These are phyloP conservation scores for Flueggea neowawraea DNA, from an alignment of 441 rosid species.

Conservation along the genomic window DNA sequence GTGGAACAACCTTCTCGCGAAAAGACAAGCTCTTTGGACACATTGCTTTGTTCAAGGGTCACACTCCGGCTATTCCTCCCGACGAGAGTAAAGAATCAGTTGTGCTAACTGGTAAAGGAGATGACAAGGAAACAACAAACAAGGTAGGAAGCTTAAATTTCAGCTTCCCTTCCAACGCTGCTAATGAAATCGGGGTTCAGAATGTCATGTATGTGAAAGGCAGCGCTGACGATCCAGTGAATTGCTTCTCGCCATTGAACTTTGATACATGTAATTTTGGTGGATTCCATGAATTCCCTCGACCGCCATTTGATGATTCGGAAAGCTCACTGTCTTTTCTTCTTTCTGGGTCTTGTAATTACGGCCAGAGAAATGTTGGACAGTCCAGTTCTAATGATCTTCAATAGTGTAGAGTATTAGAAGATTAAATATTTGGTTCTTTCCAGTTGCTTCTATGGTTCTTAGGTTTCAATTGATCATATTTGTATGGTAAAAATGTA, in stretches of 20 bases:
- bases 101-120: constrained; percentile 33
- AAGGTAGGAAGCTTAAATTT: constrained; percentile 38
- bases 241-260: constrained; percentile 63
- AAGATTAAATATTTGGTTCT: no score
- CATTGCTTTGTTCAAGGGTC: constrained; percentile 91
- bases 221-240: constrained; percentile 44
- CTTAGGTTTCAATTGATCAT: no score
- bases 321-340: constrained; percentile 71
- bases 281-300: constrained; percentile 81
- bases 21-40: constrained; percentile 98
- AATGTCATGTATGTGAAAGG: constrained; percentile 47
- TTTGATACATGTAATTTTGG: constrained; percentile 71
- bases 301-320: constrained; percentile 75
- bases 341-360: constrained; percentile 64
- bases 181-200: constrained; percentile 27
- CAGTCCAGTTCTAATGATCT: constrained; percentile 29
- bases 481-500: no score
- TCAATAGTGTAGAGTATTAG: constrained; percentile 4
- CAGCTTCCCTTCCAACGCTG: constrained; percentile 29
- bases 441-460: no score
- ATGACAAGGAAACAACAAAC: constrained; percentile 31
- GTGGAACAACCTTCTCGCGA: constrained; percentile 94
- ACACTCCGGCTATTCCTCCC: constrained; percentile 84
- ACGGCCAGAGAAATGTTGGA: constrained; percentile 50
- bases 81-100: constrained; percentile 55